Conservation (phyloP, 176 grass and related monocot genomes). For the Miscanthus lutarioriparius region DNA sequence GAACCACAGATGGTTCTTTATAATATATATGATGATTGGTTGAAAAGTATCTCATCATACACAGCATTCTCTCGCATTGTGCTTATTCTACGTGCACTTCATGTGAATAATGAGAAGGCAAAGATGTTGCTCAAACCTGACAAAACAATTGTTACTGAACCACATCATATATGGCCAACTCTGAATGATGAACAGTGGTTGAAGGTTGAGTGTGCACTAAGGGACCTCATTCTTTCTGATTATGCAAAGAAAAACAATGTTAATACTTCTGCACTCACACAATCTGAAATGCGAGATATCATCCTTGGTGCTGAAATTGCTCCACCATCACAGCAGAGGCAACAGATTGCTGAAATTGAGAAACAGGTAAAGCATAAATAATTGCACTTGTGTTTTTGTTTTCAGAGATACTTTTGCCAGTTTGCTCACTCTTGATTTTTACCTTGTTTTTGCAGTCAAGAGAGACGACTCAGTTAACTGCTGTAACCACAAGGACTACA, state of each 20-base stretch:
- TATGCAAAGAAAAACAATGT: constrained; percentile 99
- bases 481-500: constrained; percentile 91
- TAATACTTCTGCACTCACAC: constrained; percentile 91
- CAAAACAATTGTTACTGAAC: constrained; percentile 93
- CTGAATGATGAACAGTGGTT: constrained; percentile 97
- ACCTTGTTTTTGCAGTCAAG: constrained; percentile 67
- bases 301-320: constrained; percentile 99
- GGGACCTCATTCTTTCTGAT: constrained; percentile 96
- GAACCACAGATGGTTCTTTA: constrained; percentile 98
- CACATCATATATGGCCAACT: constrained; percentile 95
- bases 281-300: constrained; percentile 99
- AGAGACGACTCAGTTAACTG: constrained; percentile 94
- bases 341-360: constrained; percentile 98
- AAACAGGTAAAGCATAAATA: constrained; percentile 65
- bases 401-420: not conserved
- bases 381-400: not conserved
- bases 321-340: constrained; percentile 95
- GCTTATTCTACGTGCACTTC: constrained; percentile 87
- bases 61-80: constrained; percentile 95
- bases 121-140: constrained; percentile 99
- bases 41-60: constrained; percentile 99
- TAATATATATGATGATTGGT: constrained; percentile 98
- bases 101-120: constrained; percentile 99
- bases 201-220: constrained; percentile 97
- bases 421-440: constrained; percentile 33